Evolutionary conservation across 2,329 filamentous ascomycete species (phyloP), one percentile per base, ranked within the genome.

Genomic region (Spiromastix sp.): DNA sequence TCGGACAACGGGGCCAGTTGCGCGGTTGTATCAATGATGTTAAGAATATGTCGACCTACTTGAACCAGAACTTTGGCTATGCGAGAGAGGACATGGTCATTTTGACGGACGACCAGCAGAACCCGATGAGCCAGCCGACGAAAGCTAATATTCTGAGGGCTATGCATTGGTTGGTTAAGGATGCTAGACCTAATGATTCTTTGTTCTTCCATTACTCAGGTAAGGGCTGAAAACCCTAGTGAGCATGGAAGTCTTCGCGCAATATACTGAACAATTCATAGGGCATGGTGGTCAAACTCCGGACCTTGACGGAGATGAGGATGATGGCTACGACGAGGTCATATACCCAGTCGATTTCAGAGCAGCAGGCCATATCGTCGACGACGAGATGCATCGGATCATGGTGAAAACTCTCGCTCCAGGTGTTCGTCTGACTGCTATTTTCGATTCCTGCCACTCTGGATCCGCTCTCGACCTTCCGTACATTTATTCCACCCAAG

Each of bases 121-220:
- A 94, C 50, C 85, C 85, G 17, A 93, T 95, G 83, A 93, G 85
- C 61, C 85, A 94, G 63, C 89, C 89, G 6, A 94, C 86, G 4
- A 95, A 95, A 60, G 82, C 85, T 47, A 96, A 96, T 55, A 93
- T 96, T 37, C 61, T 96, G 24, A 76, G 89, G 35, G 89, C 89
- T 19, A 96, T 96, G 89, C 87, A 95, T 57, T 96, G 89, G 89
- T 67, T 96, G 13, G 85, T 95, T 39, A 94, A 94, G 63, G 87
- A 94, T 54, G 87, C 89, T 4, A 74, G 74, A 39, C 83, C 86
- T 0, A 93, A 95, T 55, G 89, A 96, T 56, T 93, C 89, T 4
- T 71, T 96, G 5, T 96, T 96, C 64, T 95, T 96, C 67, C 89
- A 96, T 63, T 96, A 94, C 59, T 94, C 87, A 25, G 86, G 83